Percentiles rank a stretch among this genome's conserved stretches.
These are phyloP conservation scores for Cylindrodendrum hubeiense DNA, from an alignment of 2,329 filamentous ascomycete genomes.

Conservation along the genomic window DNA sequence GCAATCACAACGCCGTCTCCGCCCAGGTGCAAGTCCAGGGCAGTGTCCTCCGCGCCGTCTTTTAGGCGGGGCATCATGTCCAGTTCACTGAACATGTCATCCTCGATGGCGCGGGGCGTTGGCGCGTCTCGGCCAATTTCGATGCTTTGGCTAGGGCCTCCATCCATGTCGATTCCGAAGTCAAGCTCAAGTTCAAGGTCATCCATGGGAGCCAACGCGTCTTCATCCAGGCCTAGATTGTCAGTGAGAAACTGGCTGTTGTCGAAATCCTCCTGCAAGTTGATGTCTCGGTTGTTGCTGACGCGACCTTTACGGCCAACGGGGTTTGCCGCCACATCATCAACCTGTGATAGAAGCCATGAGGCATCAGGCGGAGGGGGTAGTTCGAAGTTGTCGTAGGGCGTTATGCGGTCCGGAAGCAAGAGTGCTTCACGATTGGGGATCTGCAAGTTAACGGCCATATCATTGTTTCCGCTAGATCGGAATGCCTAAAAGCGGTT, in stretches of 20 bases:
- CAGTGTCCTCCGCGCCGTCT: conserved; percentile 67
- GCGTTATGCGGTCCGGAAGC: conserved; percentile 92
- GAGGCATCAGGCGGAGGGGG: conserved; percentile 91
- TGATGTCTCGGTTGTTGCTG: conserved; percentile 74
- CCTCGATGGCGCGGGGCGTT: conserved; percentile 73
- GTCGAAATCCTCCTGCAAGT: conserved; percentile 76
- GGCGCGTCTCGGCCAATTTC: conserved; percentile 93
- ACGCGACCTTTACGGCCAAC: conserved; percentile 68
- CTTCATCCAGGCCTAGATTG: conserved; percentile 70
- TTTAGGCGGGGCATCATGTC: conserved; percentile 71
- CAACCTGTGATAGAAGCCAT: conserved; percentile 82
- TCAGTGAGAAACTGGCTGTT: conserved; percentile 86
- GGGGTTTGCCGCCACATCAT: conserved; percentile 68
- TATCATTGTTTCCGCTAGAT: conserved; percentile 92
- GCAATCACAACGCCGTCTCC: conserved; percentile 70
- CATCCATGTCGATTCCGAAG: conserved; percentile 79
- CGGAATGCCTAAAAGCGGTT: conserved; percentile 82
- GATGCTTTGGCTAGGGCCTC: conserved; percentile 76
- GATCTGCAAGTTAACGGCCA: conserved; percentile 84
- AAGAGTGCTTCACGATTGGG: conserved; percentile 89
- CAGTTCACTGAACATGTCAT: conserved; percentile 76
- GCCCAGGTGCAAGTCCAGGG: conserved; percentile 65
- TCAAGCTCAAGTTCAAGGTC: conserved; percentile 81
- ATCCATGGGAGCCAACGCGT: conserved; percentile 67
- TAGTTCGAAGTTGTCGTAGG: conserved; percentile 82